Base-by-base conservation (phyloP, 176 grass and related monocot species). In the Leersia perrieri region DNA sequence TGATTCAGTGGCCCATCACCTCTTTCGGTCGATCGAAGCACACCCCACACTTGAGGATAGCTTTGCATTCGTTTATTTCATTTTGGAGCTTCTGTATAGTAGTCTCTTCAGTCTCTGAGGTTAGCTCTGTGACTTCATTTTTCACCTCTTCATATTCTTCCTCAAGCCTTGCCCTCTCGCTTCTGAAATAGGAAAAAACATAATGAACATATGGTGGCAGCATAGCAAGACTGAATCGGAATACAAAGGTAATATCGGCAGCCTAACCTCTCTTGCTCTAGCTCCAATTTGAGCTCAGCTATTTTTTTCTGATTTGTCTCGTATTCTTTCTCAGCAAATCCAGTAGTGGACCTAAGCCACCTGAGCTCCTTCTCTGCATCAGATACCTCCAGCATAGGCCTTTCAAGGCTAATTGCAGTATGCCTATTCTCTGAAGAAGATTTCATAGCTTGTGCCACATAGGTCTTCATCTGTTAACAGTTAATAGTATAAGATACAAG, bases 21-120 rank as follows among this genome's bases (percentile, higher is more conserved):
- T 98, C 95, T 87, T 98, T 98, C 22, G 95, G 95, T 33, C 95
- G 90, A 77, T 98, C 95, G 63, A 92, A 94, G 79, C 95, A 98
- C 38, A 98, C 95, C 34, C 88, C 90, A 63, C 88, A 98, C 89
- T 98, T 98, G 33, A 98, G 95, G 87, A 98, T 94, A 63, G 90
- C 92, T 66, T 98, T 98, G 88, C 88, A 94, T 51, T 98, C 95
- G 63, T 94, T 91, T 66, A 94, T 92, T 82, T 98, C 95, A 68
- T 98, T 92, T 57, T 98, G 86, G 64, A 98, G 92, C 42, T 92
- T 98, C 76, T 94, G 86, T 66, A 98, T 89, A 63, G 92, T 91
- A 75, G 75, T 72, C 62, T 94, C 92, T 87, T 94, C 95, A 32
- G 76, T 91, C 77, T 98, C 92, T 34, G 83, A 85, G 30, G 88